These are phyloP conservation scores for Bjerkandera adusta DNA, from an alignment of 1,284 basidiomycete genomes.

Conservation along the genomic window DNA sequence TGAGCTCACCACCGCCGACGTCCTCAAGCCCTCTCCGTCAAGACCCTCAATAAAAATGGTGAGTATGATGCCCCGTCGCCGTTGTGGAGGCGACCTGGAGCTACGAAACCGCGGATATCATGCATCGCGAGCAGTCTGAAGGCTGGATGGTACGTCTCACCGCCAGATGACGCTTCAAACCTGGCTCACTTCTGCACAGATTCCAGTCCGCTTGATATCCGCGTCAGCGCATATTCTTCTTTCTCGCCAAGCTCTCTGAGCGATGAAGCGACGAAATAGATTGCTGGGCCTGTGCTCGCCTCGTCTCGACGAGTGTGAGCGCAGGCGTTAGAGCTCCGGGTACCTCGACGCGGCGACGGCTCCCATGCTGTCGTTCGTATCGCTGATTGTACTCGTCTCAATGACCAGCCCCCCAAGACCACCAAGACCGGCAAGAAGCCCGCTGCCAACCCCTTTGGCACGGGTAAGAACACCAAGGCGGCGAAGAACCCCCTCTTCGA, in stretches of 20 bases:
- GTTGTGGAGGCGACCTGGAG: slow-evolving; percentile 30
- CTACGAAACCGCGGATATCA: slow-evolving; percentile 32
- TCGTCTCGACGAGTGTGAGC: slow-evolving; percentile 21
- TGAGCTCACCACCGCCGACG: slow-evolving; percentile 16
- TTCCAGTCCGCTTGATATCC: slow-evolving; percentile 21
- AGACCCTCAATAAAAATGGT: slow-evolving; percentile 42
- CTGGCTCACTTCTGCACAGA: slow-evolving; percentile 10
- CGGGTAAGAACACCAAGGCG: slow-evolving; percentile 71
- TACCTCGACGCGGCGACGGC: slow-evolving; percentile 37
- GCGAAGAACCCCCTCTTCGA: slow-evolving; percentile 98
- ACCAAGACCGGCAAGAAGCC: slow-evolving; percentile 72
- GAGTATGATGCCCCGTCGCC: slow-evolving; percentile 27
- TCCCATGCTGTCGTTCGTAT: slow-evolving; percentile 33
- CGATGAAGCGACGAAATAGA: slow-evolving; percentile 32
- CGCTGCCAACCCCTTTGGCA: slow-evolving; percentile 60
- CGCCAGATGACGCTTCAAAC: slow-evolving; percentile 37
- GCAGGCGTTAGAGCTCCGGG: slow-evolving; percentile 71
- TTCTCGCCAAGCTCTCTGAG: slow-evolving; percentile 29
- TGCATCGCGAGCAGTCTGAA: slow-evolving; percentile 11
- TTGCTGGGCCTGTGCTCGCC: slow-evolving; percentile 45
- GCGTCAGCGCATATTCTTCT: slow-evolving; percentile 23
- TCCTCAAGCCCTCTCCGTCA: slow-evolving; percentile 33
- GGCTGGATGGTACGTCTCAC: slow-evolving; percentile 56
- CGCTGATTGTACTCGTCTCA: slow-evolving; percentile 74
- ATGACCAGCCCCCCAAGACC: slow-evolving; percentile 88